Evolutionary conservation across 2,329 filamentous ascomycete species (phyloP).

Genomic region (Onygena corvina): DNA sequence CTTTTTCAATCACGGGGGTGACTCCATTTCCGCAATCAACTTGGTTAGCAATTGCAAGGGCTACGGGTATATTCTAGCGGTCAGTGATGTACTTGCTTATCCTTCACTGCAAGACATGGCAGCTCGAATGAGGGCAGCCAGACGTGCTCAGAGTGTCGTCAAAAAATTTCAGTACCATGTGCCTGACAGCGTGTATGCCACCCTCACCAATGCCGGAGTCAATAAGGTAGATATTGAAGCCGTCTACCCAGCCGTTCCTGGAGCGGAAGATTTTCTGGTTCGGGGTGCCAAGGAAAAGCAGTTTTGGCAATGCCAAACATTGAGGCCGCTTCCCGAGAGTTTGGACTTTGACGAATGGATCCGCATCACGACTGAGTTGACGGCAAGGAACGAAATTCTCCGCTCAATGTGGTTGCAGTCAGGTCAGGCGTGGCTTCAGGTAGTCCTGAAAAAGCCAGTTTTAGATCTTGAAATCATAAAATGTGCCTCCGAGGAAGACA

Average conservation of each 20-base stretch:
- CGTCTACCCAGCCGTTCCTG: slow-evolving; percentile 16
- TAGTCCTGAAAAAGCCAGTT: slow-evolving; percentile 42
- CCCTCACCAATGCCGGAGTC: neutral
- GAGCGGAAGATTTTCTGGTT: slow-evolving; percentile 16
- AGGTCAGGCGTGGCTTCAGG: slow-evolving; percentile 62
- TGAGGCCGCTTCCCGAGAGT: slow-evolving; percentile 50
- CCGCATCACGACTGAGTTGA: too few relatives aligned
- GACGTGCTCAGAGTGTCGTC: too few relatives aligned
- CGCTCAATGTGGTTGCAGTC: too few relatives aligned
- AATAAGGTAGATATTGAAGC: slow-evolving; percentile 11
- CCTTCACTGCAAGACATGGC: too few relatives aligned
- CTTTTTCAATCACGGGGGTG: too few relatives aligned
- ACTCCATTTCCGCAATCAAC: too few relatives aligned
- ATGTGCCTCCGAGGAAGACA: slow-evolving; percentile 18
- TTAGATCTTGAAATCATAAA: slow-evolving; percentile 12
- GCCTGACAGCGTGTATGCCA: too few relatives aligned
- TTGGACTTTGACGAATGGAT: slow-evolving; percentile 33
- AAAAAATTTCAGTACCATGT: too few relatives aligned
- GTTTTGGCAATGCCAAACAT: slow-evolving; percentile 55
- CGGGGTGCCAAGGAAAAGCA: slow-evolving; percentile 33
- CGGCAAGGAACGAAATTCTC: too few relatives aligned
- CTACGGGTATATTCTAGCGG: neutral
- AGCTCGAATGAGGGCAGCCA: too few relatives aligned
- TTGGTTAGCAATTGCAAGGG: neutral
- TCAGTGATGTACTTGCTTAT: neutral